Percentiles rank a stretch among this genome's conserved stretches.
phyloP scores from a whole-genome alignment of 805 yeast species.

The Wickerhamiella australiensis region DNA sequence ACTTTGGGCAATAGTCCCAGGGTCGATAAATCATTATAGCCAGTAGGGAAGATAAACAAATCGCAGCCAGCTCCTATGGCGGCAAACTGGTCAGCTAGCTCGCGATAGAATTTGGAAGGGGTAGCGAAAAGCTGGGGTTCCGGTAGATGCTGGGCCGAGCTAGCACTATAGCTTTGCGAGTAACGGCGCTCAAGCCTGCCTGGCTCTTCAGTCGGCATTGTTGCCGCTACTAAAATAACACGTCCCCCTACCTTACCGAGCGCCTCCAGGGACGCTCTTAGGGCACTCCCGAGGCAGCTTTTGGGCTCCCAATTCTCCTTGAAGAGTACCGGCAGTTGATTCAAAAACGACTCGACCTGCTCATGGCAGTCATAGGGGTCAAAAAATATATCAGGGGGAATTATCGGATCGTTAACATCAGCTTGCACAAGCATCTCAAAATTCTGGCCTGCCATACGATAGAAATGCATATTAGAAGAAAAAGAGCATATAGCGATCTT shows the following conservation, averaged over 20 bases:
- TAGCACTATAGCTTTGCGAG: constrained; percentile 6
- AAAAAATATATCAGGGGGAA: constrained; percentile 76
- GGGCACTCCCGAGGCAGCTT: constrained; percentile 69
- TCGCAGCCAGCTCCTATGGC: constrained; percentile 60
- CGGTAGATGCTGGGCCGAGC: constrained; percentile 23
- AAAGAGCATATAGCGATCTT: constrained; percentile 63
- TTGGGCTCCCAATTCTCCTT: constrained; percentile 37
- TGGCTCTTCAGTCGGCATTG: constrained; percentile 71
- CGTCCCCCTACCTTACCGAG: constrained; percentile 61
- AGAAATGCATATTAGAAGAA: constrained; percentile 62
- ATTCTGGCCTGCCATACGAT: constrained; percentile 20
- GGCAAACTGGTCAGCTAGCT: constrained; percentile 45
- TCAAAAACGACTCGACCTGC: constrained; percentile 56
- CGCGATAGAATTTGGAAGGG: constrained; percentile 48
- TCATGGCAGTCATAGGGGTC: constrained; percentile 56
- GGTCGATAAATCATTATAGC: constrained; percentile 61
- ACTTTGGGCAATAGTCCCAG: constrained; percentile 48
- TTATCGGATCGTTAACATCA: constrained; percentile 65
- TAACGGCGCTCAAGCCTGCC: constrained; percentile 40
- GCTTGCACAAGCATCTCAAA: constrained; percentile 26
- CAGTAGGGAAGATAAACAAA: constrained; percentile 53
- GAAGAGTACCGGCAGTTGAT: constrained; percentile 40
- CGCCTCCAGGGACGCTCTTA: constrained; percentile 53
- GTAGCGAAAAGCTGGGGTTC: constrained; percentile 44
- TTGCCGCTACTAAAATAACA: constrained; percentile 52